A percentile compares a stretch with the other conserved stretches of the same genome.
Conservation (phyloP, 2,329 filamentous ascomycete genomes). For the Trichoderma aggressivum region DNA sequence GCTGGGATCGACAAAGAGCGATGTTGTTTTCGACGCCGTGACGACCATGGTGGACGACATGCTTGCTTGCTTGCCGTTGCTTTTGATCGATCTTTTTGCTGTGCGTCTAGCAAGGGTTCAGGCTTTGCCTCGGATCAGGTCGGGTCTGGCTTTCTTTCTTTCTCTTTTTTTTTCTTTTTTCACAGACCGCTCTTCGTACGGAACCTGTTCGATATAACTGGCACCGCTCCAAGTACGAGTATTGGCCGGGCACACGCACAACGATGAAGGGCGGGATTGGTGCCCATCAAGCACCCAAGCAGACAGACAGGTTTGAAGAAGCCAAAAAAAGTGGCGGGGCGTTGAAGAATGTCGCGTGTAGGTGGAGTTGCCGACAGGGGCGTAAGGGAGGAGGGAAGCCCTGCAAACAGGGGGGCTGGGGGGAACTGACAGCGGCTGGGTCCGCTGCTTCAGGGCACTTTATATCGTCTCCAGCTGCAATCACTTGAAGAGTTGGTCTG, state of each 20-base stretch:
- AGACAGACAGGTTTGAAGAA: background rate
- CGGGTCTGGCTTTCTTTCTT: background rate
- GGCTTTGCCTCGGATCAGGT: background rate
- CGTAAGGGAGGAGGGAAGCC: background rate
- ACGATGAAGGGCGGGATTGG: background rate
- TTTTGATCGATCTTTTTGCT: background rate
- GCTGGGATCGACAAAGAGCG: conserved; percentile 27
- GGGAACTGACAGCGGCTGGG: conserved; percentile 9
- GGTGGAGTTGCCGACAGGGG: conserved; percentile 9
- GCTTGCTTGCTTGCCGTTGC: background rate
- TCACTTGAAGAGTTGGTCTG: background rate
- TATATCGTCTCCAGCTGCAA: background rate
- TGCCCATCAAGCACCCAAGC: background rate
- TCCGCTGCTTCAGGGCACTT: conserved; percentile 8
- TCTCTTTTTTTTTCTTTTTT: too few species aligned
- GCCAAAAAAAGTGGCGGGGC: conserved; percentile 4
- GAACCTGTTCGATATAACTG: background rate
- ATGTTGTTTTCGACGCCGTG: conserved; percentile 21
- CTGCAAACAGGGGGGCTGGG: background rate
- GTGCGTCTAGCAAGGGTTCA: background rate
- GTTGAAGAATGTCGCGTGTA: conserved; percentile 14
- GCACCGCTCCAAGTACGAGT: background rate
- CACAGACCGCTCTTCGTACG: background rate
- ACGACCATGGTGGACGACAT: conserved; percentile 34
- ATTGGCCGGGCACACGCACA: background rate